These are phyloP conservation scores for Aschersonia sp. DNA, from an alignment of 2,329 filamentous ascomycete species.

Conservation along the genomic window DNA sequence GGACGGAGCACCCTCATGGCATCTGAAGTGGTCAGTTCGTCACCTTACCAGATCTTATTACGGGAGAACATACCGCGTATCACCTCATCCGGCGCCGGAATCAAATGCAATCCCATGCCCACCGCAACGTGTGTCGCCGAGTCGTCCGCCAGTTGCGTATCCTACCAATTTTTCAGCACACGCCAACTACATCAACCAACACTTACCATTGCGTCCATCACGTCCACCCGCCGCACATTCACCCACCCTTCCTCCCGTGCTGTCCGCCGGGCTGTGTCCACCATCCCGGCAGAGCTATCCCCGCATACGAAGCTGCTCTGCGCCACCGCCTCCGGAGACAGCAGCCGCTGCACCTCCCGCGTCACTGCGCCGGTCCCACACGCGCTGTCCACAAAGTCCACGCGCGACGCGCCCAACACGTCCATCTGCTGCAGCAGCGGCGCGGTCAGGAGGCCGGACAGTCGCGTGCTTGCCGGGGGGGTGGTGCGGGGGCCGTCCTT, in stretches of 20 bases:
- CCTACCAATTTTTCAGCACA: slow-evolving; percentile 9
- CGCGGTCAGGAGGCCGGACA: slow-evolving; percentile 7
- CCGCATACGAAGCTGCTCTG: slow-evolving; percentile 32
- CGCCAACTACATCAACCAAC: no score
- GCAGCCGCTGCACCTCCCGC: slow-evolving; percentile 23
- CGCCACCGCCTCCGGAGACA: slow-evolving; percentile 22
- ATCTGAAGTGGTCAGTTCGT: neutral
- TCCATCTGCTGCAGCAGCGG: slow-evolving; percentile 13
- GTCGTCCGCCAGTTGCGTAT: slow-evolving; percentile 22
- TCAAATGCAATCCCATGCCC: slow-evolving; percentile 31
- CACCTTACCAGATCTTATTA: no score
- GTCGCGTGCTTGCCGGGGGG: slow-evolving; percentile 4
- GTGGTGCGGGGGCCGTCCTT: neutral
- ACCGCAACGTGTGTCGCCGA: slow-evolving; percentile 29
- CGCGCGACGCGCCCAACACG: slow-evolving; percentile 11
- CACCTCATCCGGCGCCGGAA: slow-evolving; percentile 23
- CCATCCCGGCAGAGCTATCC: slow-evolving; percentile 28
- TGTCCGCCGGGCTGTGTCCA: slow-evolving; percentile 24
- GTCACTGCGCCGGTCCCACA: slow-evolving; percentile 38
- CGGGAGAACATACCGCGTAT: slow-evolving; percentile 11
- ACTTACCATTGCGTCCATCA: slow-evolving; percentile 31
- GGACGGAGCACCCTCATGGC: neutral
- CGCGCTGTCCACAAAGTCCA: slow-evolving; percentile 34
- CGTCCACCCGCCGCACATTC: slow-evolving; percentile 22
- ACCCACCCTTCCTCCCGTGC: slow-evolving; percentile 28